Evolutionary conservation across 2,329 filamentous ascomycete species (phyloP).

Genomic region (Clarireedia hainanense): DNA sequence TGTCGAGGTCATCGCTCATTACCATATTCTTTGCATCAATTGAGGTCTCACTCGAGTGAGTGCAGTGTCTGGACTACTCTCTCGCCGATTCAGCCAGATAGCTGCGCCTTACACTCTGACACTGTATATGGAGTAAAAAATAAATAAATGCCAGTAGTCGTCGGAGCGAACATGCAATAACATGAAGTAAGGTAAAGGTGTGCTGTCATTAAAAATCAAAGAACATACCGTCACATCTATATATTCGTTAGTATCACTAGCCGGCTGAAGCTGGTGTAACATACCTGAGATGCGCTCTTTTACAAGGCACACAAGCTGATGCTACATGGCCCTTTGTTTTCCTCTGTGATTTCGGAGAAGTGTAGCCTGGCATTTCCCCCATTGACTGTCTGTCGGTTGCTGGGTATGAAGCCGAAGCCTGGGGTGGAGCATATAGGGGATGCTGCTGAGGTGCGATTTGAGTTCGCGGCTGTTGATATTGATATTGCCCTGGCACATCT

Average conservation of each 20-base stretch:
- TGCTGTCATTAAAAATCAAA: not conserved
- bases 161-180: not conserved
- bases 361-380: constrained; percentile 40
- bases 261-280: constrained; percentile 9
- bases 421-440: constrained; percentile 18
- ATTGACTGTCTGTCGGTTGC: constrained; percentile 29
- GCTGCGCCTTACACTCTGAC: not conserved
- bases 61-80: not conserved
- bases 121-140: not conserved
- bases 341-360: constrained; percentile 53
- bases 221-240: constrained; percentile 57
- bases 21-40: not conserved
- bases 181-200: constrained; percentile 12
- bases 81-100: not conserved
- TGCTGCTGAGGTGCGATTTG: constrained; percentile 19
- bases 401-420: constrained; percentile 17
- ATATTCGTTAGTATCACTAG: constrained; percentile 28
- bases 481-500: constrained; percentile 17
- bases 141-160: not conserved
- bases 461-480: constrained; percentile 17
- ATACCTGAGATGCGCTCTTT: constrained; percentile 69
- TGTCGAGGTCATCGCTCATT: not conserved
- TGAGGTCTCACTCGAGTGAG: not conserved
- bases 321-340: constrained; percentile 76
- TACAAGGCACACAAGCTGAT: constrained; percentile 79